Percentiles rank a stretch among this genome's conserved stretches.
phyloP scores from a whole-genome alignment of 2,329 filamentous ascomycete genomes.

The Talaromyces sp. region DNA sequence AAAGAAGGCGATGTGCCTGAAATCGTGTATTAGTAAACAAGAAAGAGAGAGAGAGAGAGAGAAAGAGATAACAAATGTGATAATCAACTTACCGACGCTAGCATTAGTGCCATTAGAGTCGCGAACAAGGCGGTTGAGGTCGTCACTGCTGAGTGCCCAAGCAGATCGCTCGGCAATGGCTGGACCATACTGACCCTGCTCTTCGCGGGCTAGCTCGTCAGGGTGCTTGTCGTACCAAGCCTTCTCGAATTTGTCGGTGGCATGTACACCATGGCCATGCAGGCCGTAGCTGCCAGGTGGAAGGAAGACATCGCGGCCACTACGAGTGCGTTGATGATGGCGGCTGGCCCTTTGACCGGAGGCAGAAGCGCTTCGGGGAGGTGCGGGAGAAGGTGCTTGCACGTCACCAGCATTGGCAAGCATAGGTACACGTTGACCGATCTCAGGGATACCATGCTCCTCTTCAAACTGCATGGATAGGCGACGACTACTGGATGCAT shows the following conservation, averaged over 20 bases:
- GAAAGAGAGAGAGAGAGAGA: too few relatives aligned
- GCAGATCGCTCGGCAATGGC: conserved; percentile 59
- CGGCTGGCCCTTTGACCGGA: conserved; percentile 45
- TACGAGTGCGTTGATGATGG: conserved; percentile 66
- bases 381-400: conserved; percentile 82
- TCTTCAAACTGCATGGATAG: conserved; percentile 59
- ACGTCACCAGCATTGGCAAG: conserved; percentile 88
- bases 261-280: conserved; percentile 67
- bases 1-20: conserved; percentile 60
- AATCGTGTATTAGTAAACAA: conserved; percentile 14
- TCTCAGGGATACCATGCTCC: conserved; percentile 85
- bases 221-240: conserved; percentile 93
- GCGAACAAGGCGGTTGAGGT: conserved; percentile 83
- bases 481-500: conserved; percentile 46
- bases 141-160: conserved; percentile 81
- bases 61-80: too few relatives aligned
- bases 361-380: conserved; percentile 37
- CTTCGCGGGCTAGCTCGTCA: conserved; percentile 68
- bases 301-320: conserved; percentile 62
- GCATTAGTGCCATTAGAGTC: conserved; percentile 54
- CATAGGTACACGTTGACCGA: conserved; percentile 90
- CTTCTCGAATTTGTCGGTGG: conserved; percentile 78
- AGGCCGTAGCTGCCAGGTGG: conserved; percentile 90
- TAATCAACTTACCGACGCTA: conserved; percentile 46
- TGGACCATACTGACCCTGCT: conserved; percentile 56